phyloP scores from a whole-genome alignment of 2,329 filamentous ascomycete genomes.

The Alternaria incomplexa region DNA sequence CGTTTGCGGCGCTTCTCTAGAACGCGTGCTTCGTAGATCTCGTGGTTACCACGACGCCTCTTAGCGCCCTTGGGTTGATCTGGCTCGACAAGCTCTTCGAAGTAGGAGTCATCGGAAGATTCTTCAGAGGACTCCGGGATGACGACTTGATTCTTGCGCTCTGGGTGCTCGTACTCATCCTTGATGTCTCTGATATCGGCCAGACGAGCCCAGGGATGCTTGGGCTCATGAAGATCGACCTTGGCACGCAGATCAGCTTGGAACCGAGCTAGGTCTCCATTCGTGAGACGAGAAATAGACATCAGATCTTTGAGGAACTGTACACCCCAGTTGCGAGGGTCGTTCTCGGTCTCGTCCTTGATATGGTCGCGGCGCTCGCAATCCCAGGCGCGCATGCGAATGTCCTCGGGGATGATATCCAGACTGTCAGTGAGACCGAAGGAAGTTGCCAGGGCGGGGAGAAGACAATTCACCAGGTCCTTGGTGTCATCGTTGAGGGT shows the following conservation, averaged over 20 bases:
- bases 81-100: constrained; percentile 38
- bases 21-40: constrained; percentile 39
- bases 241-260: constrained; percentile 35
- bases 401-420: constrained; percentile 43
- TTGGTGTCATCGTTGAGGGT: constrained; percentile 43
- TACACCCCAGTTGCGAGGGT: constrained; percentile 46
- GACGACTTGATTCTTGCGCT: constrained; percentile 10
- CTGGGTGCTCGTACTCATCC: constrained; percentile 36
- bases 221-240: constrained; percentile 29
- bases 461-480: constrained; percentile 38
- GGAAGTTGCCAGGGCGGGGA: constrained; percentile 37
- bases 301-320: constrained; percentile 45
- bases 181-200: constrained; percentile 41
- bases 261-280: constrained; percentile 31
- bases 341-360: constrained; percentile 40
- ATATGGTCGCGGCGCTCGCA: constrained; percentile 44
- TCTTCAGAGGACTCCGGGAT: constrained; percentile 20
- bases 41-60: constrained; percentile 25
- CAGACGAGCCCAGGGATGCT: constrained; percentile 41
- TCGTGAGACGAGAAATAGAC: constrained; percentile 39
- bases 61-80: constrained; percentile 28
- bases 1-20: constrained; percentile 34
- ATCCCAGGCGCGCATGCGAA: constrained; percentile 47
- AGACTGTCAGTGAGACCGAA: constrained; percentile 28
- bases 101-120: constrained; percentile 36